Percentiles rank a stretch among this genome's conserved stretches.
These are phyloP conservation scores for Ambrosiella beaveri DNA, from an alignment of 2,329 filamentous ascomycete genomes.

Conservation along the genomic window DNA sequence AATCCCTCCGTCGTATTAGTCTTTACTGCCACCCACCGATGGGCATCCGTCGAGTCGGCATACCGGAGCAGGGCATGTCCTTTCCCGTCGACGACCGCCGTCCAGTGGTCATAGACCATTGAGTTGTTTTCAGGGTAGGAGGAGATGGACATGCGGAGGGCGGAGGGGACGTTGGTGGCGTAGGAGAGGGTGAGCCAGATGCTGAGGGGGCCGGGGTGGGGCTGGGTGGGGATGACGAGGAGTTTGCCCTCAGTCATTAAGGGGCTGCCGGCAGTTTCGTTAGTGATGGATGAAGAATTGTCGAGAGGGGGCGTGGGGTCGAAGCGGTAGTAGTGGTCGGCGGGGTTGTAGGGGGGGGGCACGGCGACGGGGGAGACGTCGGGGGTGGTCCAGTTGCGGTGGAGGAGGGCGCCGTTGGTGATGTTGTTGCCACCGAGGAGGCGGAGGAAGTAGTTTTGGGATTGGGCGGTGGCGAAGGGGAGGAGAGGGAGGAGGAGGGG, in stretches of 20 bases:
- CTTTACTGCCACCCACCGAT: constrained; percentile 11
- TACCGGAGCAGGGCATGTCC: constrained; percentile 6
- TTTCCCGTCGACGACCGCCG: not conserved
- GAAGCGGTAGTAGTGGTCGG: constrained; percentile 12
- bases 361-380: constrained; percentile 8
- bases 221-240: constrained; percentile 9
- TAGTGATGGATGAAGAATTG: not conserved
- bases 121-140: constrained; percentile 4
- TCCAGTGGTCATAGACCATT: constrained; percentile 6
- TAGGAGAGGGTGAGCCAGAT: constrained; percentile 4
- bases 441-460: constrained; percentile 10
- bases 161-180: not conserved
- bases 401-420: constrained; percentile 8
- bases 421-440: constrained; percentile 10
- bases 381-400: constrained; percentile 10
- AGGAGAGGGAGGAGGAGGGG: constrained; percentile 2
- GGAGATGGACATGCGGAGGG: not conserved
- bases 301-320: constrained; percentile 4
- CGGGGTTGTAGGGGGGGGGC: constrained; percentile 5
- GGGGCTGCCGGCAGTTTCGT: not conserved
- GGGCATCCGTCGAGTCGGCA: not conserved
- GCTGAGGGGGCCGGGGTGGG: constrained; percentile 7
- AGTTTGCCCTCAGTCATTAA: constrained; percentile 1
- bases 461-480: constrained; percentile 4
- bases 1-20: constrained; percentile 11